Base-by-base conservation (phyloP, 2,329 filamentous ascomycete genomes). In the Chaetomium globosum region DNA sequence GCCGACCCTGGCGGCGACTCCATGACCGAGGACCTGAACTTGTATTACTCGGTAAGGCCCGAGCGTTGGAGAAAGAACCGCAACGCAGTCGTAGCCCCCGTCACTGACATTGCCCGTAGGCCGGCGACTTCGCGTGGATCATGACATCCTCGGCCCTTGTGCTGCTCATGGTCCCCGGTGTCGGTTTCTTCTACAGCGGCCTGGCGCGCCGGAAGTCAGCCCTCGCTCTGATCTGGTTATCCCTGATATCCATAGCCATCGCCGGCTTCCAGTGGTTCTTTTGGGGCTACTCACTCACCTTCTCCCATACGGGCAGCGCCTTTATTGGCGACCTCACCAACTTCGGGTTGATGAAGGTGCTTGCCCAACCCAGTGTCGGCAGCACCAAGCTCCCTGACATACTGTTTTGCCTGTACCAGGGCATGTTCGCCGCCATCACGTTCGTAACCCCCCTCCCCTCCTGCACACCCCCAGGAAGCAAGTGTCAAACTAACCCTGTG, bases 261-360 rank as follows among this genome's bases (percentile, higher is more conserved):
- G 87, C 93, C 67, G 89, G 87, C 58, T 96, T 96, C 79, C 92
- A 96, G 75, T 97, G 93, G 92, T 96, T 96, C 82, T 94, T 96
- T 82, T 96, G 92, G 92, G 92, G 92, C 56, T 96, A 94, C 78
- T 94, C 90, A 12, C 81, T 96, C 60, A 85, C 91, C 68, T 96
- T 96, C 78, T 93, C 91, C 7, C 91, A 93, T 77, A 86, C 86
- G 26, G 91, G 91, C 65, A 90, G 89, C 71, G 83, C 83, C 69
- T 96, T 87, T 80, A 89, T 96, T 67, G 92, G 92, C 54, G 85
- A 93, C 70, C 82, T 96, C 56, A 82, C 85, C 70, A 93, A 96
- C 82, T 89, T 96, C 73, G 93, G 91, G 39, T 85, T 96, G 72
- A 90, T 84, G 78, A 85, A 91, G 75, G 91, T 93, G 9, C 81